A percentile compares a stretch with the other conserved stretches of the same genome.
Conservation (phyloP, 208 protist genomes). For the Trypanosoma cruzi region DNA sequence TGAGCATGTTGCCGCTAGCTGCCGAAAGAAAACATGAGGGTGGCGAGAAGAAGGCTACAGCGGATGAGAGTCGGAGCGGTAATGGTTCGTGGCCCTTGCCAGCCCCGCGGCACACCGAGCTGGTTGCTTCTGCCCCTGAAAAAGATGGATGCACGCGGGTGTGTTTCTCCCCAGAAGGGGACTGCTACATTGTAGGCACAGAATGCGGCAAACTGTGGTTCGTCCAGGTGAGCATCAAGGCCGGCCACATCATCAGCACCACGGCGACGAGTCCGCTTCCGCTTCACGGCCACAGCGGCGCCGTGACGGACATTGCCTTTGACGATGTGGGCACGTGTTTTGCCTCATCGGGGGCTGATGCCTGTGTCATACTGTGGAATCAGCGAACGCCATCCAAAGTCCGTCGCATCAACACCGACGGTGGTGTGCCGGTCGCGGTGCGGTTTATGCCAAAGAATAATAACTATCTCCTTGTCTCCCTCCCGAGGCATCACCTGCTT, state of each 20-base stretch:
- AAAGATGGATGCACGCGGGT: conserved; percentile 41
- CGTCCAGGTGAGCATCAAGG: conserved; percentile 22
- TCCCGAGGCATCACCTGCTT: conserved; percentile 37
- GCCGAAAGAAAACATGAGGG: too few species aligned
- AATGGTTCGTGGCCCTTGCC: too few species aligned
- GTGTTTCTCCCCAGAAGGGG: conserved; percentile 39
- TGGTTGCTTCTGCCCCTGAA: too few species aligned
- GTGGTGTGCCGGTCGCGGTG: conserved; percentile 34
- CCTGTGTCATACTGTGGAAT: conserved; percentile 62
- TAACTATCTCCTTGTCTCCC: conserved; percentile 71
- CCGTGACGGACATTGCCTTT: conserved; percentile 50
- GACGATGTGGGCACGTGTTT: conserved; percentile 56
- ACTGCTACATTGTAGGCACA: conserved; percentile 57
- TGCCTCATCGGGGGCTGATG: conserved; percentile 45
- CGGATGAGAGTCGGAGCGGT: too few species aligned
- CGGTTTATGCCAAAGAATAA: conserved; percentile 75
- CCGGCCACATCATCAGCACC: neutral
- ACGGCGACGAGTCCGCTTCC: neutral
- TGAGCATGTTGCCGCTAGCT: too few species aligned
- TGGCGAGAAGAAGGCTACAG: too few species aligned
- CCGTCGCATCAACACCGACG: conserved; percentile 43
- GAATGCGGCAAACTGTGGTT: conserved; percentile 48
- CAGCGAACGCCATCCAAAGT: conserved; percentile 39
- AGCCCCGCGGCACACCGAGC: too few species aligned
- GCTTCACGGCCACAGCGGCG: conserved; percentile 48